Conservation (phyloP, 768 basidiomycete genomes). For the Agaricus blazei region DNA sequence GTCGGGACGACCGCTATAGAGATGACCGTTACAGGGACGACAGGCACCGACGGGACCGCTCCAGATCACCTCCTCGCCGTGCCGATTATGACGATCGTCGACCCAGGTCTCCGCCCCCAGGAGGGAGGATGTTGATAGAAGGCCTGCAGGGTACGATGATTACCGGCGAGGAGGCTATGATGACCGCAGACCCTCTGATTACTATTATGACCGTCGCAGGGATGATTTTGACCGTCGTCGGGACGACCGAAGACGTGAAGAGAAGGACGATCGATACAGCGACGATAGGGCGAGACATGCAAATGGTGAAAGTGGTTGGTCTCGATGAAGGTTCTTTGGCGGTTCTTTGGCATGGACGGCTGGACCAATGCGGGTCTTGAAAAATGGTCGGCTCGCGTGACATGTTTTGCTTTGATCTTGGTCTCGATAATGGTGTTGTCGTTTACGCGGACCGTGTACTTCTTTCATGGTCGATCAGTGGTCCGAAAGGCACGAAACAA, state of each 20-base stretch:
- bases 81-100: slow-evolving; percentile 73
- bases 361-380: slow-evolving; percentile 4
- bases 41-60: slow-evolving; percentile 73
- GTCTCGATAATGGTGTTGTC: slow-evolving; percentile 47
- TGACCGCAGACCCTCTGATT: slow-evolving; percentile 80
- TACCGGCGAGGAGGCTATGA: slow-evolving; percentile 79
- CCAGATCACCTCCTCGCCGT: slow-evolving; percentile 74
- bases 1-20: slow-evolving; percentile 56
- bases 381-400: slow-evolving; percentile 26
- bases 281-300: slow-evolving; percentile 74
- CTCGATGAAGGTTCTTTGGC: slow-evolving; percentile 52
- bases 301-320: slow-evolving; percentile 77
- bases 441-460: slow-evolving; percentile 53
- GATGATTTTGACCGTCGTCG: slow-evolving; percentile 66
- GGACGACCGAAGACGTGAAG: slow-evolving; percentile 78
- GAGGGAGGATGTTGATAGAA: slow-evolving; percentile 81
- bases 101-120: slow-evolving; percentile 74
- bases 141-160: slow-evolving; percentile 92
- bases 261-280: slow-evolving; percentile 69
- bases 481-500: slow-evolving; percentile 28
- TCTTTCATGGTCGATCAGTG: slow-evolving; percentile 41
- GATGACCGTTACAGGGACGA: slow-evolving; percentile 57
- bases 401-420: slow-evolving; percentile 39
- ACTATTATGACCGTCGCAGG: slow-evolving; percentile 85
- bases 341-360: slow-evolving; percentile 30